Evolutionary conservation across 2,329 filamentous ascomycete species (phyloP).

Genomic region (Fusarium domesticum): DNA sequence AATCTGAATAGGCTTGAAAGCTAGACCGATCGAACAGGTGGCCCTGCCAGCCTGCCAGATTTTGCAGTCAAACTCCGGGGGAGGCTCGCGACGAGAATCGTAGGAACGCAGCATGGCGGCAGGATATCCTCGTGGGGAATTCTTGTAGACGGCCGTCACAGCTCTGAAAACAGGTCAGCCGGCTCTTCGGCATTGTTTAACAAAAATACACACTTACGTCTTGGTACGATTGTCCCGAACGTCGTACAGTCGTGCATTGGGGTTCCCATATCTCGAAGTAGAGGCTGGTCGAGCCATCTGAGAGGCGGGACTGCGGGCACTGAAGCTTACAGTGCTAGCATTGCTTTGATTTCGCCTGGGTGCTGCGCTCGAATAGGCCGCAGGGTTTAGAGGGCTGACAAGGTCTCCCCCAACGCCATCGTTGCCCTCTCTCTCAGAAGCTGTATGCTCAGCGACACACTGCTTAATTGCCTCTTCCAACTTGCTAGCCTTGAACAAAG

Average conservation of each 20-base stretch:
- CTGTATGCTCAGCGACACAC: slow-evolving; percentile 80
- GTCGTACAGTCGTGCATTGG: slow-evolving; percentile 86
- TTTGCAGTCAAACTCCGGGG: slow-evolving; percentile 87
- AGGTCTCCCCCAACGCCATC: slow-evolving; percentile 53
- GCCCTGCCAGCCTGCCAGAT: slow-evolving; percentile 97
- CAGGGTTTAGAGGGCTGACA: slow-evolving; percentile 40
- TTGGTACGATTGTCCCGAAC: slow-evolving; percentile 81
- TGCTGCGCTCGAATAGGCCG: slow-evolving; percentile 43
- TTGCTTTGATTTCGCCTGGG: slow-evolving; percentile 69
- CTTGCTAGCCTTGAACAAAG: slow-evolving; percentile 94
- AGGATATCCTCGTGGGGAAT: slow-evolving; percentile 64
- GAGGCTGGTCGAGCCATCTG: slow-evolving; percentile 54
- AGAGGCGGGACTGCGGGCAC: slow-evolving; percentile 59
- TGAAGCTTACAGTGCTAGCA: slow-evolving; percentile 79
- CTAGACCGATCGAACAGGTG: slow-evolving; percentile 85
- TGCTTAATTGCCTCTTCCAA: slow-evolving; percentile 91
- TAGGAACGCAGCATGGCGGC: slow-evolving; percentile 85
- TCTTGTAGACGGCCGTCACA: slow-evolving; percentile 87
- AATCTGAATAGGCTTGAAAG: slow-evolving; percentile 93
- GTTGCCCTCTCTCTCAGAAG: slow-evolving; percentile 78
- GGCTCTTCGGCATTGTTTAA: background rate
- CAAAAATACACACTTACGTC: slow-evolving; percentile 60
- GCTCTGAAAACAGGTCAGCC: slow-evolving; percentile 54
- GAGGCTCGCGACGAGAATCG: slow-evolving; percentile 86
- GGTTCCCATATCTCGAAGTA: slow-evolving; percentile 68